A percentile compares a stretch with the other conserved stretches of the same genome.
Evolutionary conservation across 2,329 filamentous ascomycete species (phyloP).

Genomic region (Ascochyta pisi): DNA sequence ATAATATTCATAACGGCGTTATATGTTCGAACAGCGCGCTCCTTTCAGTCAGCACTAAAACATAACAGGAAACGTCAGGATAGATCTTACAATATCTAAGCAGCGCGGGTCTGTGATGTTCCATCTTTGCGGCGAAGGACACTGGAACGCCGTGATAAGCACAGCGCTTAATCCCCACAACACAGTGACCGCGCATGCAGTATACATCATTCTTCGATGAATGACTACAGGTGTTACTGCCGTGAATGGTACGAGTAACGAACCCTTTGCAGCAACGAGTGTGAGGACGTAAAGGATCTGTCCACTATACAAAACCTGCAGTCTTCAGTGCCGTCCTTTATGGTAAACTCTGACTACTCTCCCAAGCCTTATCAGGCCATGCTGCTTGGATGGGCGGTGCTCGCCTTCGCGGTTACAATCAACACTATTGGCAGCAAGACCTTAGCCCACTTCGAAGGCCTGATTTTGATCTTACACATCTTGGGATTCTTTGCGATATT

Average conservation of each 20-base stretch:
- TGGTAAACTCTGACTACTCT: constrained; percentile 36
- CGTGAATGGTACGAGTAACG: background rate
- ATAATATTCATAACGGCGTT: background rate
- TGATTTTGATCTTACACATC: constrained; percentile 55
- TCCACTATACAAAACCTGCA: background rate
- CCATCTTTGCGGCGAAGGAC: background rate
- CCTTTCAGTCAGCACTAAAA: background rate
- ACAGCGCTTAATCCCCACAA: background rate
- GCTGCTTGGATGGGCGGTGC: constrained; percentile 23
- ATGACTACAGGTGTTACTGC: background rate
- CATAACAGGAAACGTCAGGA: background rate
- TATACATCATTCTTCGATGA: background rate
- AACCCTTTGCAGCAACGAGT: background rate
- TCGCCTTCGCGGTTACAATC: constrained; percentile 42
- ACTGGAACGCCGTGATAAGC: background rate
- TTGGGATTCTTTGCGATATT: constrained; percentile 57
- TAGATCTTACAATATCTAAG: background rate
- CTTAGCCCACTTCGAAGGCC: constrained; percentile 54
- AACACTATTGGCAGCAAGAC: constrained; percentile 52
- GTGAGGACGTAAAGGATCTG: background rate
- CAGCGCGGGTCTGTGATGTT: background rate
- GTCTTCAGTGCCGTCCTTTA: background rate
- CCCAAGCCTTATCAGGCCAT: constrained; percentile 1
- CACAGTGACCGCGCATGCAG: background rate
- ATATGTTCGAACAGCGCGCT: background rate